Evolutionary conservation across 192 early-diverging fungal species (phyloP).

Genomic region (Coemansia sp.): DNA sequence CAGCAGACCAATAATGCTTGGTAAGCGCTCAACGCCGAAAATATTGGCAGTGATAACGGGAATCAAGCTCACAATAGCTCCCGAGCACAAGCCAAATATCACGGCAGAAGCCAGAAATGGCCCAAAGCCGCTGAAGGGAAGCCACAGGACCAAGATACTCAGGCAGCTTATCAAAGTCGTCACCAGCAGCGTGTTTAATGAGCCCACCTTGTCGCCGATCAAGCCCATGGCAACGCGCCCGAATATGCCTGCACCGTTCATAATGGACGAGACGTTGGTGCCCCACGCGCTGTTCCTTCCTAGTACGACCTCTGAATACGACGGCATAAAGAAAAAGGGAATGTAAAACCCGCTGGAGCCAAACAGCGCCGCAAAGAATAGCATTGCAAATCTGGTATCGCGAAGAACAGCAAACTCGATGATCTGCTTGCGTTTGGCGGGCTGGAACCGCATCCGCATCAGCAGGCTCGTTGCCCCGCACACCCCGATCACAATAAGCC

Average conservation of each 20-base stretch:
- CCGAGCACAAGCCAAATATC: conserved; percentile 24
- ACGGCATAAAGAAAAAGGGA: conserved; percentile 31
- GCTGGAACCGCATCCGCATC: conserved; percentile 22
- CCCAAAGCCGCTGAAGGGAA: conserved; percentile 16
- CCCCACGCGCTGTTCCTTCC: conserved; percentile 8
- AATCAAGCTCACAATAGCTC: conserved; percentile 19
- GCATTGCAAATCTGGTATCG: conserved; percentile 18
- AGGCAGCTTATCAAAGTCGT: conserved; percentile 4
- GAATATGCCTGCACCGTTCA: conserved; percentile 21
- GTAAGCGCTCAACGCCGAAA: conserved; percentile 24
- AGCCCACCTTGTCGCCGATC: conserved; percentile 16
- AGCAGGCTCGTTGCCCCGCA: conserved; percentile 3
- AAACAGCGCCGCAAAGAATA: conserved; percentile 18
- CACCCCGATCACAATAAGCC: conserved; percentile 42
- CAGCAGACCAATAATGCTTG: conserved; percentile 27
- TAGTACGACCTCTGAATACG: conserved; percentile 13
- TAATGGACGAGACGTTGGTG: conserved; percentile 28
- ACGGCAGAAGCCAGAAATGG: conserved; percentile 12
- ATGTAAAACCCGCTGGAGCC: conserved; percentile 16
- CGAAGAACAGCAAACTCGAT: conserved; percentile 10
- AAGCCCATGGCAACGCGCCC: conserved; percentile 23
- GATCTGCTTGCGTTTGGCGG: conserved; percentile 14
- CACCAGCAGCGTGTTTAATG: conserved; percentile 15
- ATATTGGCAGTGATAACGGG: conserved; percentile 20
- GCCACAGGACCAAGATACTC: conserved; percentile 25